phyloP scores from a whole-genome alignment of 306 rosid genomes.

The Morella rubra region DNA sequence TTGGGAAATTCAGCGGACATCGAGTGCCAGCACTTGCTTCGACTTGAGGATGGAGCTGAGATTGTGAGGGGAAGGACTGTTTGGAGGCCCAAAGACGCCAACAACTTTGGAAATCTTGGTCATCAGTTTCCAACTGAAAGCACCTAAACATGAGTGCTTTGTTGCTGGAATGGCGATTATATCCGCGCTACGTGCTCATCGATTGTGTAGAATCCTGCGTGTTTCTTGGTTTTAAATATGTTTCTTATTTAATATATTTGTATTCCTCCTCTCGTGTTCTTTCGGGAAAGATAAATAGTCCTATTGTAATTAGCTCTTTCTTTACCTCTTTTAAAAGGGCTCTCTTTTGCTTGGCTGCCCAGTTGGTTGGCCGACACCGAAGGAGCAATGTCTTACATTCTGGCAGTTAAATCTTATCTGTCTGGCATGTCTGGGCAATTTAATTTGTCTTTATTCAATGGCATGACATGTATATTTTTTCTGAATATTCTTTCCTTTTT shows the following conservation, averaged over 20 bases:
- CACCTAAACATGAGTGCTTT: conserved; percentile 34
- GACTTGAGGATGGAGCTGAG: conserved; percentile 80
- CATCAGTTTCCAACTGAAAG: conserved; percentile 54
- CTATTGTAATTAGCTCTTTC: conserved; percentile 67
- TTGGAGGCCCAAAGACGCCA: conserved; percentile 79
- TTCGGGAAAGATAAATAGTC: conserved; percentile 34
- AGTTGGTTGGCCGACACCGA: background rate
- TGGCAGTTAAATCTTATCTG: background rate
- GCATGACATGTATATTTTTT: conserved; percentile 45
- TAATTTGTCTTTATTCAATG: conserved; percentile 25
- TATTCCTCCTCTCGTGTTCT: conserved; percentile 43
- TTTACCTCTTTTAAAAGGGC: background rate
- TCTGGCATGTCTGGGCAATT: conserved; percentile 34
- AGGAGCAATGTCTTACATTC: background rate
- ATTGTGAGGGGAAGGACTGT: conserved; percentile 88
- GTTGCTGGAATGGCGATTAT: conserved; percentile 34
- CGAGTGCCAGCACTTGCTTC: conserved; percentile 94
- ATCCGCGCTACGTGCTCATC: conserved; percentile 30
- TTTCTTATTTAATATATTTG: conserved; percentile 25
- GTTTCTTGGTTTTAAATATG: conserved; percentile 49
- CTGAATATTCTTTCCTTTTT: conserved; percentile 8
- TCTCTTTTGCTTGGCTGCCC: background rate
- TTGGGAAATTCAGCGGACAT: conserved; percentile 51
- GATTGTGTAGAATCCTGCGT: conserved; percentile 40
- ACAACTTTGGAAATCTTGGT: conserved; percentile 45